Evolutionary conservation across 768 basidiomycete genomes (phyloP).

Genomic region (Boletus subcaerulescens): DNA sequence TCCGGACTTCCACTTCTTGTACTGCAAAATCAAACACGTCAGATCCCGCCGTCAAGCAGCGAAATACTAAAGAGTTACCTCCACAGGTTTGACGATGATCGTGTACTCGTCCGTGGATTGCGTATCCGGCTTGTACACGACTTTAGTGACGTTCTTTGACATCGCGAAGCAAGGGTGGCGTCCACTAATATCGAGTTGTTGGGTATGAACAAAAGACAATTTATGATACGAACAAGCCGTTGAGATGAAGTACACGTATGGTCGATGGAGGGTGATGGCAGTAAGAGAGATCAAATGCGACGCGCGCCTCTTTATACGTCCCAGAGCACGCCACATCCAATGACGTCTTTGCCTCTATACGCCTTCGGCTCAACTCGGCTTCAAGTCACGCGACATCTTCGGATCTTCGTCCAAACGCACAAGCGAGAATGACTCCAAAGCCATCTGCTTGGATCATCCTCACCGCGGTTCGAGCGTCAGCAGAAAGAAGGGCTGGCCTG

Average conservation of each 20-base stretch:
- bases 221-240: slow-evolving; percentile 11
- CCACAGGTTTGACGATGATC: slow-evolving; percentile 60
- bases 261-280: slow-evolving; percentile 7
- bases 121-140: slow-evolving; percentile 77
- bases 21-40: slow-evolving; percentile 39
- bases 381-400: slow-evolving; percentile 29
- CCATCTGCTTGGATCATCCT: neutral
- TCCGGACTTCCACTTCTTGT: slow-evolving; percentile 76
- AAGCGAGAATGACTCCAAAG: neutral
- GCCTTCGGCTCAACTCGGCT: slow-evolving; percentile 13
- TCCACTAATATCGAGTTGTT: neutral
- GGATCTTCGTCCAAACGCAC: neutral
- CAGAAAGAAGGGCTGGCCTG: no score
- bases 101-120: slow-evolving; percentile 72
- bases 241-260: neutral
- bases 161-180: slow-evolving; percentile 24
- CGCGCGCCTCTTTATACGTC: slow-evolving; percentile 23
- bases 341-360: slow-evolving; percentile 17
- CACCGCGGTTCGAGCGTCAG: no score
- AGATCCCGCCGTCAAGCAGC: slow-evolving; percentile 2
- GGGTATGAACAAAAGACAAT: slow-evolving; percentile 9
- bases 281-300: neutral
- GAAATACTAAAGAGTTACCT: slow-evolving; percentile 43
- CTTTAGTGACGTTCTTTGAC: slow-evolving; percentile 55
- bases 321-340: slow-evolving; percentile 13